Percentiles rank a stretch among this genome's conserved stretches.
Conservation (phyloP, 2,329 filamentous ascomycete genomes). For the Tolypocladium tundrense region DNA sequence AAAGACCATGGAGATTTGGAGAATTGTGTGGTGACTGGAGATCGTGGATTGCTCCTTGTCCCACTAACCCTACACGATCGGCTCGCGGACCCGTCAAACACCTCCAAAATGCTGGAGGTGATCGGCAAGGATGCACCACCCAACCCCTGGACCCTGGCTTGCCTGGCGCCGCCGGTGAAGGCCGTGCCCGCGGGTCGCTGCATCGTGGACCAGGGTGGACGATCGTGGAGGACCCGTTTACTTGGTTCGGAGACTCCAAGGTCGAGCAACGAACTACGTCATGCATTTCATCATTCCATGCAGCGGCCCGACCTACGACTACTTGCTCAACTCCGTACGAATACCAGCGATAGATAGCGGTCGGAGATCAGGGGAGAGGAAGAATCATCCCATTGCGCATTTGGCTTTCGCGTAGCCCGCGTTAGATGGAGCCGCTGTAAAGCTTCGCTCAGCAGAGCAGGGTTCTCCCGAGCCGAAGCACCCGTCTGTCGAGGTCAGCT, state of each 20-base stretch:
- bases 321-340: neutral
- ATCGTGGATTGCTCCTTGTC: neutral
- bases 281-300: neutral
- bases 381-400: neutral
- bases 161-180: neutral
- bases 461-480: neutral
- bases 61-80: neutral
- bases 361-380: neutral
- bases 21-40: neutral
- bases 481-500: neutral
- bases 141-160: neutral
- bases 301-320: neutral
- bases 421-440: neutral
- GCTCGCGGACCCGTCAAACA: neutral
- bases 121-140: neutral
- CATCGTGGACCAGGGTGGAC: neutral
- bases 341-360: neutral
- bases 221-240: neutral
- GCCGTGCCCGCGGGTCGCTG: neutral
- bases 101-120: neutral
- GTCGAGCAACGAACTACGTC: neutral
- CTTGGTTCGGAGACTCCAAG: neutral
- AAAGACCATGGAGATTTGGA: neutral
- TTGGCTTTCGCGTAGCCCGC: neutral
- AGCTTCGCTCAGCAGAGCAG: neutral